Base-by-base conservation (phyloP, 2,329 filamentous ascomycete genomes). In the Bipolaris sorokiniana region DNA sequence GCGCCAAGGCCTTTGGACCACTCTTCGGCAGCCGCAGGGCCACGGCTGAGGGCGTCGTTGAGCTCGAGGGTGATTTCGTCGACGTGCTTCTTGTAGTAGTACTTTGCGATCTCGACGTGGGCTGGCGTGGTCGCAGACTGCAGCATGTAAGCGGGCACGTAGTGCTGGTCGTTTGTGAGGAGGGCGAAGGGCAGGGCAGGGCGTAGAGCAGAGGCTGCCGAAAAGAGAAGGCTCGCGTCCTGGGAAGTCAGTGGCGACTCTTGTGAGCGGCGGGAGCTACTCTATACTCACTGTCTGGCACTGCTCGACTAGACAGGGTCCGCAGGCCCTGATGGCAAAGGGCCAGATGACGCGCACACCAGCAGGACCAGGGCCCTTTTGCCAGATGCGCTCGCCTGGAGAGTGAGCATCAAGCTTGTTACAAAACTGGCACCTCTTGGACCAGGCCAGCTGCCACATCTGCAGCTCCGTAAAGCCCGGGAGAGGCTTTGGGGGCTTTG, bases 1-100 rank as follows among this genome's bases (percentile, higher is more conserved):
- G 78, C 79, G 41, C 87, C 84, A 3, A 95, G 82, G 9, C 90
- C 90, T 75, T 93, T 93, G 28, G 87, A 80, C 90, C 91, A 95
- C 73, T 93, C 90, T 64, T 91, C 88, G 3, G 84, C 83, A 10
- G 88, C 85, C 40, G 88, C 87, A 42, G 82, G 67, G n/a, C 90
- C 89, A 64, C 91, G 82, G n/a, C 80, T 76, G 65, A 86, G 85
- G 51, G 88, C 89, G 5, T 85, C 79, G 41, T 84, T 78, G 63
- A 91, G 86, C 67, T 91, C 86, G 31, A 78, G 71, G 56, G 84
- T 83, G 61, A 93, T 82, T 7, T 81, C 80, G 23, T 87, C 82
- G 34, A 92, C 81, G 56, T 92, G 85, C 23, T 79, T 70, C 44
- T 82, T 83, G 73, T 83, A 87, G 69, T 88, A 93, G 47, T 87